These are phyloP conservation scores for Kwoniella sp. DNA, from an alignment of 768 basidiomycete species.

Conservation along the genomic window DNA sequence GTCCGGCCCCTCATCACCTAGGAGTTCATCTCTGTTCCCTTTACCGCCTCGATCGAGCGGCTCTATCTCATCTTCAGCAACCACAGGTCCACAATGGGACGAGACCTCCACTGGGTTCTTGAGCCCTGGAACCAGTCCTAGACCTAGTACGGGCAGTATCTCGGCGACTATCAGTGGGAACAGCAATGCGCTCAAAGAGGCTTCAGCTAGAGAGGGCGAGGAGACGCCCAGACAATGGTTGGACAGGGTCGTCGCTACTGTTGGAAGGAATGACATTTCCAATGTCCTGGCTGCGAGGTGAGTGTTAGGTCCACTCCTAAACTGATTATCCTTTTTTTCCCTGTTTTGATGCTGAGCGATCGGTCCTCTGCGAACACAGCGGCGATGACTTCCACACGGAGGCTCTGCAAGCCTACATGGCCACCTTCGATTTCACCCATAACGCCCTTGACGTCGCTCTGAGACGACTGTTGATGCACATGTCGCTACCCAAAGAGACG, in stretches of 20 bases:
- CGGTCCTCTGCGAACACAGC: too few species aligned
- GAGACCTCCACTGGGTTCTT: conserved; percentile 21
- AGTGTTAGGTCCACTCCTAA: conserved; percentile 32
- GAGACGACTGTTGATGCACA: conserved; percentile 83
- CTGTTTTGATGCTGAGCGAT: too few species aligned
- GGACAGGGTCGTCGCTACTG: conserved; percentile 64
- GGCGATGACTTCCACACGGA: conserved; percentile 69
- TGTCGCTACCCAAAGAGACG: conserved; percentile 89
- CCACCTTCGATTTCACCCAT: conserved; percentile 71
- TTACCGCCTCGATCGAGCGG: conserved; percentile 47
- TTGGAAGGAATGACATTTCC: conserved; percentile 77
- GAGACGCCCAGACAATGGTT: conserved; percentile 76
- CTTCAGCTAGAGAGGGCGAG: conserved; percentile 50
- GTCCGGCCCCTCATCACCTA: conserved; percentile 34
- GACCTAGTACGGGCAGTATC: conserved; percentile 37
- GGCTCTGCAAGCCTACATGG: conserved; percentile 72
- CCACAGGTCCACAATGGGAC: conserved; percentile 17
- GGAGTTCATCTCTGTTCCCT: conserved; percentile 37
- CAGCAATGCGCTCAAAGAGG: conserved; percentile 21
- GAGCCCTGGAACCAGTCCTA: conserved; percentile 32
- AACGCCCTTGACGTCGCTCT: conserved; percentile 90
- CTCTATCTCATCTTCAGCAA: conserved; percentile 31
- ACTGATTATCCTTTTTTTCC: too few species aligned
- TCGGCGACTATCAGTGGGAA: conserved; percentile 14
- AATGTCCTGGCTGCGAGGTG: conserved; percentile 80